Evolutionary conservation across 2,329 filamentous ascomycete genomes (phyloP).

Genomic region (Diaporthe caulivora): DNA sequence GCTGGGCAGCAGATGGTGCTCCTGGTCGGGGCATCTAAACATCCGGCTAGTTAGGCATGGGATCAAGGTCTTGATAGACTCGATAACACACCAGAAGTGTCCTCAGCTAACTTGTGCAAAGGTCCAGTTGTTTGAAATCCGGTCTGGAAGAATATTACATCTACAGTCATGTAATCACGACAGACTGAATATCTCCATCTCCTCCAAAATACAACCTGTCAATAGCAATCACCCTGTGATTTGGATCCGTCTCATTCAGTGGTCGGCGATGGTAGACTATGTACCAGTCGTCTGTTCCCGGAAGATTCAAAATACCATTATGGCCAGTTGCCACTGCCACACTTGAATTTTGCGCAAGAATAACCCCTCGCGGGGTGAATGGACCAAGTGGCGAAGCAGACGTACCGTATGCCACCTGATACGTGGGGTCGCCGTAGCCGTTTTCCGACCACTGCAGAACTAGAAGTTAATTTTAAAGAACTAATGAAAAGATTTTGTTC

Average conservation of each 20-base stretch:
- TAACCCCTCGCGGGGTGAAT: conserved; percentile 3
- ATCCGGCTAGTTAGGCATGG: no score
- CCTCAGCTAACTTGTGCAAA: no score
- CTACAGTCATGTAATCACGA: conserved; percentile 1
- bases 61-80: no score
- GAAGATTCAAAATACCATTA: conserved; percentile 34
- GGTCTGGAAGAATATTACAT: not conserved
- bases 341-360: conserved; percentile 23
- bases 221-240: conserved; percentile 20
- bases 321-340: conserved; percentile 35
- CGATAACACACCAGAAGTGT: no score
- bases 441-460: conserved; percentile 32
- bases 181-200: conserved; percentile 22
- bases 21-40: no score
- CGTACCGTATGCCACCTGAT: conserved; percentile 35
- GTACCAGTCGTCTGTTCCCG: conserved; percentile 37
- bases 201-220: conserved; percentile 31
- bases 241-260: conserved; percentile 15
- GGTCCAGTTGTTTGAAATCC: not conserved
- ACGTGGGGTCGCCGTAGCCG: conserved; percentile 36
- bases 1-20: no score
- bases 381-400: conserved; percentile 33
- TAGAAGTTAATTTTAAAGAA: no score
- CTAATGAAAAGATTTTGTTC: no score
- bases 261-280: conserved; percentile 33